Evolutionary conservation across 2,329 filamentous ascomycete genomes (phyloP).

Genomic region (Incumbomyces delicatus): DNA sequence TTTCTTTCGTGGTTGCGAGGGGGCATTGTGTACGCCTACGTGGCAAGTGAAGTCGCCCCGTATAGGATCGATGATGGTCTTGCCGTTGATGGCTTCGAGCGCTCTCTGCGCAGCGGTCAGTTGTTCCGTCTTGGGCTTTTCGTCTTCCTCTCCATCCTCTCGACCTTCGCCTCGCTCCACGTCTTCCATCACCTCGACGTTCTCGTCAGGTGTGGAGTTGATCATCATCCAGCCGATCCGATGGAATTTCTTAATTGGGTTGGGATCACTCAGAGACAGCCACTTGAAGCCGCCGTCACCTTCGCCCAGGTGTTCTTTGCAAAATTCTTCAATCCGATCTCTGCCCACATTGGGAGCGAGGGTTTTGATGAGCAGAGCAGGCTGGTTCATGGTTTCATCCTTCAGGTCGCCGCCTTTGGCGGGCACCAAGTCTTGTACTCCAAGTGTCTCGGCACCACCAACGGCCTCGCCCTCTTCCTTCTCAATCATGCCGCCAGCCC

Average conservation of each 20-base stretch:
- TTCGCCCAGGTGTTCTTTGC: conserved; percentile 86
- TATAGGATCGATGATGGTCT: conserved; percentile 89
- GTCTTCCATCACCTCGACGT: conserved; percentile 35
- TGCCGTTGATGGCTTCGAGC: conserved; percentile 88
- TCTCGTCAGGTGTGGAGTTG: conserved; percentile 63
- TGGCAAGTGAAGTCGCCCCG: conserved; percentile 96
- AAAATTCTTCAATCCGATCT: conserved; percentile 85
- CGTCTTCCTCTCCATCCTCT: conserved; percentile 50
- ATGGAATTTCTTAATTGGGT: conserved; percentile 93
- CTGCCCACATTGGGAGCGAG: conserved; percentile 93
- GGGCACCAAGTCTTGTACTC: conserved; percentile 82
- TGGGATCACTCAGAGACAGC: conserved; percentile 91
- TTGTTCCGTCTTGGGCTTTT: conserved; percentile 23
- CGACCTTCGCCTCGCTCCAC: conserved; percentile 62
- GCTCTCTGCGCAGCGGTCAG: conserved; percentile 66
- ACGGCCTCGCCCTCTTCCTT: conserved; percentile 94
- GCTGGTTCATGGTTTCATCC: conserved; percentile 79
- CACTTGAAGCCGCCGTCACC: conserved; percentile 88
- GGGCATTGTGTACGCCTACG: conserved; percentile 89
- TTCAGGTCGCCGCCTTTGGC: conserved; percentile 74
- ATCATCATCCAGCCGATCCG: conserved; percentile 98
- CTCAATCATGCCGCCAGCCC: conserved; percentile 72
- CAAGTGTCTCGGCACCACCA: conserved; percentile 81
- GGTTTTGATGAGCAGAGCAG: conserved; percentile 93
- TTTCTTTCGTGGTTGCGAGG: conserved; percentile 78